phyloP scores from a whole-genome alignment of 2,329 filamentous ascomycete genomes.

The Macrophomina tecta region DNA sequence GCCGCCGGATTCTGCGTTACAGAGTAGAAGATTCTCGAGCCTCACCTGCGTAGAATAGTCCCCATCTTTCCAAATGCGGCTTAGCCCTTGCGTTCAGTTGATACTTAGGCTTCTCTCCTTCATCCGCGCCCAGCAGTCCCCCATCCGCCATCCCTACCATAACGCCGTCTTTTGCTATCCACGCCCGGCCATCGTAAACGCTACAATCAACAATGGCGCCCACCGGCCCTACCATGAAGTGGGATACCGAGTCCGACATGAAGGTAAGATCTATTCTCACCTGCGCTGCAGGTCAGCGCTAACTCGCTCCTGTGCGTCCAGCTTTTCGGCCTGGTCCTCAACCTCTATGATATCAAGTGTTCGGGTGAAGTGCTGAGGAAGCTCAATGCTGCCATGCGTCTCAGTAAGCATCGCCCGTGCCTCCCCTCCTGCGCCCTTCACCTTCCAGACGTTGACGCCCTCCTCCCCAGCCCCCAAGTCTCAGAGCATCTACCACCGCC shows the following conservation, averaged over 20 bases:
- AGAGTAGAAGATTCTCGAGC: background rate
- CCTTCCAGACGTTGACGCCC: background rate
- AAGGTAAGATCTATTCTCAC: background rate
- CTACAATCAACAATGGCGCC: background rate
- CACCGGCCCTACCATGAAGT: background rate
- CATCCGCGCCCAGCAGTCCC: background rate
- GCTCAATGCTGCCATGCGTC: conserved; percentile 16
- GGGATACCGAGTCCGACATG: conserved; percentile 7
- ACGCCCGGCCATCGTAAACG: too few relatives aligned
- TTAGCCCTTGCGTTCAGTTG: background rate
- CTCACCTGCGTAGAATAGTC: background rate
- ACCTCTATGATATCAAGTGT: conserved; percentile 4
- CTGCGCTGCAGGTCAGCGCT: background rate
- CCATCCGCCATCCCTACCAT: background rate
- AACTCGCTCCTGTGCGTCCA: background rate
- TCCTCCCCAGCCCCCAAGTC: conserved; percentile 1
- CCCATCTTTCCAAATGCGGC: background rate
- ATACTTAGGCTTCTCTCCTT: background rate
- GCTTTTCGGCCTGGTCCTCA: conserved; percentile 14
- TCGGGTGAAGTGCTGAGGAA: background rate
- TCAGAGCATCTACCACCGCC: conserved; percentile 1
- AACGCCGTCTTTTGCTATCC: too few relatives aligned
- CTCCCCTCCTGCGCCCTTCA: background rate
- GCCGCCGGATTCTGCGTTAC: too few relatives aligned
- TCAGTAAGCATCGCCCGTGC: background rate